Base-by-base conservation (phyloP, 2,329 filamentous ascomycete species). In the Cladosporium oxysporum region DNA sequence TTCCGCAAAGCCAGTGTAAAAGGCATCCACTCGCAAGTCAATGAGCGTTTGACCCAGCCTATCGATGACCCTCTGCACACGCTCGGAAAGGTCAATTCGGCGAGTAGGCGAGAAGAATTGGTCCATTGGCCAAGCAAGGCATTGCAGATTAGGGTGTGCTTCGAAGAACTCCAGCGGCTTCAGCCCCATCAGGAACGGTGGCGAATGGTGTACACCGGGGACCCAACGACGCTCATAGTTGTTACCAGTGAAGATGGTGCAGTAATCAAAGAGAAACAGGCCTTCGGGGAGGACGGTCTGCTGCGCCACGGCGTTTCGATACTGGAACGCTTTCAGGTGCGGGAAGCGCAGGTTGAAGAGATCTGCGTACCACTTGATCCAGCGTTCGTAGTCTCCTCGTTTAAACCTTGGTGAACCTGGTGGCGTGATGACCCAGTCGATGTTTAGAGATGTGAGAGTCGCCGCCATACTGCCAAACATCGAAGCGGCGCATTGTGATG, bases 81-180 rank as follows among this genome's bases (percentile, higher is more conserved):
- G 67, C 11, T 21, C 28, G 10, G 28, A n/a, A 14, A 65, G 31
- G 12, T 59, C 62, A 23, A 14, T 14, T 6, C 18, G 28, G 8
- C 14, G 44, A 2, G 18, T 18, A 7, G 18, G n/a, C 10, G 73
- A 74, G 68, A 81, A 83, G 72, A 83, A 80, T n/a, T 74, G 74
- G 53, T 80, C 78, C 66, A 82, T 76, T 0, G 81, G 81, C 81
- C 81, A 83, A 5, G 78, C 79, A 16, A 83, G 73, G 60, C 79
- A 82, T 59, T 79, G 73, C 14, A 83, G 71, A 23, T 79, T 79
- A 0, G 73, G 70, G 63, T 83, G 81, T 12, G 75, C 74, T 68
- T 83, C 81, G 68, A 83, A 71, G 61, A 83, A 83, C 0, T 71
- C 71, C 2, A 83, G 67, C 49, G 44, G 64, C 58, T 60, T 64